Conservation (phyloP, 1,139 yeast genomes). For the Insectozyma bohioensis region DNA sequence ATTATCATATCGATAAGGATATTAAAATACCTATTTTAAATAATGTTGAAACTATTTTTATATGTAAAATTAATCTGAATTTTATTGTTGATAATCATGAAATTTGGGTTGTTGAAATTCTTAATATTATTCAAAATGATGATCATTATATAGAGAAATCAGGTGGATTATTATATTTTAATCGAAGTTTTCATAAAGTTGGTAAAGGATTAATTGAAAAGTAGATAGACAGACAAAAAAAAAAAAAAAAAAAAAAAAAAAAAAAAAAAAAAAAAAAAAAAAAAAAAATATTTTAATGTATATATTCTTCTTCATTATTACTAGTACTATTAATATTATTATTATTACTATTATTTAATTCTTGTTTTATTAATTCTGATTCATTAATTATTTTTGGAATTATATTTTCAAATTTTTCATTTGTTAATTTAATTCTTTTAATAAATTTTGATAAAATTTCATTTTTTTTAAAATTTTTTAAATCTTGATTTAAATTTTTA, state of each 20-base stretch:
- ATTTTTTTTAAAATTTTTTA: conserved; percentile 29
- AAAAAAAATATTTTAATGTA: too few species aligned
- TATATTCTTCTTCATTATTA: conserved; percentile 2
- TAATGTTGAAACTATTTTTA: conserved; percentile 59
- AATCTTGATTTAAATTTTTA: conserved; percentile 24
- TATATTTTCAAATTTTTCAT: conserved; percentile 40
- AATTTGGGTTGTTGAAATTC: conserved; percentile 77
- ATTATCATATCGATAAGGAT: conserved; percentile 19
- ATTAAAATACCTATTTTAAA: conserved; percentile 56
- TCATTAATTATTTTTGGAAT: conserved; percentile 32
- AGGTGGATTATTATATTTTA: conserved; percentile 68
- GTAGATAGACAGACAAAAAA: too few species aligned
- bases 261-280: too few species aligned
- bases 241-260: too few species aligned
- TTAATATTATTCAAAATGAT: conserved; percentile 40
- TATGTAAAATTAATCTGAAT: conserved; percentile 57
- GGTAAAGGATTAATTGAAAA: conserved; percentile 39
- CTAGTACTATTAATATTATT: conserved; percentile 1
- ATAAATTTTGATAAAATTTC: conserved; percentile 28
- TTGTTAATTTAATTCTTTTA: conserved; percentile 28
- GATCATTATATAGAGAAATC: conserved; percentile 19
- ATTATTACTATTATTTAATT: conserved; percentile 8
- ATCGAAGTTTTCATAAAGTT: conserved; percentile 58
- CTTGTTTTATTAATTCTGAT: conserved; percentile 16
- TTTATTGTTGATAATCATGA: conserved; percentile 77